phyloP scores from a whole-genome alignment of 2,329 filamentous ascomycete species.

The Colletotrichum sp. region DNA sequence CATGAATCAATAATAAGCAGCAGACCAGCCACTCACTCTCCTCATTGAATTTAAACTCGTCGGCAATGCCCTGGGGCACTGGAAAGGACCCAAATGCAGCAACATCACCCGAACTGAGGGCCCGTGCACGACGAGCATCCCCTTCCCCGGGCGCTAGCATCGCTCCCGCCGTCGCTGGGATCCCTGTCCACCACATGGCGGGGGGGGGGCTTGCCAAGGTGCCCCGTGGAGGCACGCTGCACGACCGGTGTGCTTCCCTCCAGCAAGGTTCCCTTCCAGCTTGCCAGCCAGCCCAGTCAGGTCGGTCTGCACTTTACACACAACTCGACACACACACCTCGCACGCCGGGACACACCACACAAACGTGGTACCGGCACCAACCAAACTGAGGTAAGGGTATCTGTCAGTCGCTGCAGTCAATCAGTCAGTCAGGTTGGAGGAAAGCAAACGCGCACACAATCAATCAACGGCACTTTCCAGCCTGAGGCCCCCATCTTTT shows the following conservation, averaged over 20 bases:
- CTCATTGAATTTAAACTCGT: not conserved
- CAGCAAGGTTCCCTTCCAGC: not conserved
- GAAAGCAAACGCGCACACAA: not conserved
- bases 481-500: not conserved
- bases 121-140: not conserved
- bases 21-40: not conserved
- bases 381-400: not conserved
- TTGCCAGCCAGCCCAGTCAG: not conserved
- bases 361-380: not conserved
- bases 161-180: not conserved
- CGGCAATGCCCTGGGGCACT: not conserved
- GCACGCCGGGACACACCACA: not conserved
- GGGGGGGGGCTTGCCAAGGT: not conserved
- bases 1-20: not conserved
- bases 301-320: not conserved
- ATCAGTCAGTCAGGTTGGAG: not conserved
- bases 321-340: not conserved
- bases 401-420: not conserved
- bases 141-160: not conserved
- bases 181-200: slow-evolving; percentile 10
- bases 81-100: not conserved
- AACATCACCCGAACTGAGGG: not conserved
- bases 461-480: not conserved
- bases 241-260: not conserved
- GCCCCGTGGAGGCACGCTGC: not conserved